These are phyloP conservation scores for Scedosporium dehoogii DNA, from an alignment of 2,329 filamentous ascomycete genomes.

Conservation along the genomic window DNA sequence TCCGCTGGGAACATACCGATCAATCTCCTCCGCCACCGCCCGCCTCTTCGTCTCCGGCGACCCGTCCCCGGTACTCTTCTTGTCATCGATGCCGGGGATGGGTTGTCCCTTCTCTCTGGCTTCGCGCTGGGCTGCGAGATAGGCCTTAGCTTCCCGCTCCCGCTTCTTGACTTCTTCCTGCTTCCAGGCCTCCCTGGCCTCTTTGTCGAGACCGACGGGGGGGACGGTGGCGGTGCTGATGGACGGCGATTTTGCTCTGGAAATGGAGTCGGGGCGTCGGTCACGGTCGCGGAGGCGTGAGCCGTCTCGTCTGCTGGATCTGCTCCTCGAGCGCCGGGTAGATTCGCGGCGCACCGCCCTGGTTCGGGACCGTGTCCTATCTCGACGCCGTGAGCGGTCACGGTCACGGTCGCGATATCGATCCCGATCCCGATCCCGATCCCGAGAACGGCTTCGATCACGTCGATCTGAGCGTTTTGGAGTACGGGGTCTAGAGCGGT, in stretches of 20 bases:
- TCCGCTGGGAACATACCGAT: slow-evolving; percentile 36
- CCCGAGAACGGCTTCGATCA: slow-evolving; percentile 27
- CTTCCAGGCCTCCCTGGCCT: slow-evolving; percentile 48
- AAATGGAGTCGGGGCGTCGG: slow-evolving; percentile 29
- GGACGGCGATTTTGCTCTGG: slow-evolving; percentile 33
- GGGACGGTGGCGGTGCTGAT: slow-evolving; percentile 25
- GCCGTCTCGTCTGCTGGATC: slow-evolving; percentile 12
- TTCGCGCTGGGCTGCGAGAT: slow-evolving; percentile 51
- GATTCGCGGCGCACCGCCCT: slow-evolving; percentile 10
- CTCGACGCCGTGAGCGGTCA: slow-evolving; percentile 17
- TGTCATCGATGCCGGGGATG: slow-evolving; percentile 47
- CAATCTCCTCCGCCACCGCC: slow-evolving; percentile 20
- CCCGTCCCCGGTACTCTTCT: slow-evolving; percentile 34
- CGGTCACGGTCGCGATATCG: slow-evolving; percentile 17
- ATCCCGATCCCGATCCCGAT: slow-evolving; percentile 19
- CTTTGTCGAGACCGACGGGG: slow-evolving; percentile 30
- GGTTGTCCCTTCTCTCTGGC: slow-evolving; percentile 49
- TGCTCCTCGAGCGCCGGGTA: slow-evolving; percentile 7
- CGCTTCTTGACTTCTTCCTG: slow-evolving; percentile 51
- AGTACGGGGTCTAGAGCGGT: slow-evolving; percentile 23
- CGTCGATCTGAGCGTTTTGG: slow-evolving; percentile 16
- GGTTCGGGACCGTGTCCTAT: slow-evolving; percentile 21
- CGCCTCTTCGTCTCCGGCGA: slow-evolving; percentile 27
- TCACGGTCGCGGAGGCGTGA: slow-evolving; percentile 13
- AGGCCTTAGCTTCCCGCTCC: slow-evolving; percentile 54